Evolutionary conservation across 306 rosid genomes (phyloP).

Genomic region (Citrullus mucosospermus): DNA sequence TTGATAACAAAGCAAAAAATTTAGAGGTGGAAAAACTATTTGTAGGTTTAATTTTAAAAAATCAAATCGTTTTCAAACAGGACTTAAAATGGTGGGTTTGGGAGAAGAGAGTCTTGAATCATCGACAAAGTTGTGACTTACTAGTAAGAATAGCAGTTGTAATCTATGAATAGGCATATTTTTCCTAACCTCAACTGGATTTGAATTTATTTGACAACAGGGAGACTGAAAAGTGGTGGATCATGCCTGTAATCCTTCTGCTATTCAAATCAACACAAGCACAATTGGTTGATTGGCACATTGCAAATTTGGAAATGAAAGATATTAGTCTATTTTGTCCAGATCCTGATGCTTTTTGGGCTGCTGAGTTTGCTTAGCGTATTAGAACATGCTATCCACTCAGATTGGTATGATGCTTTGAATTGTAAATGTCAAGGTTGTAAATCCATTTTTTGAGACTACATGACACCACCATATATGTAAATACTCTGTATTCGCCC

Average conservation of each 20-base stretch:
- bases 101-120: no score
- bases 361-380: conserved; percentile 44
- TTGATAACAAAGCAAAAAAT: no score
- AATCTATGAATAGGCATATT: neutral
- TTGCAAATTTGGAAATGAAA: conserved; percentile 76
- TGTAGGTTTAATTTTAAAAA: no score
- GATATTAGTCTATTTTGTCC: conserved; percentile 78
- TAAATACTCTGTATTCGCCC: neutral
- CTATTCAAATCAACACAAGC: conserved; percentile 66
- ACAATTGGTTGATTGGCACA: conserved; percentile 82
- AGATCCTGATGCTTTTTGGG: conserved; percentile 93
- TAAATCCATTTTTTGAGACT: conserved; percentile 6
- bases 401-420: neutral
- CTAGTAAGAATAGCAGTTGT: neutral
- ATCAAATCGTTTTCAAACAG: no score
- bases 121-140: neutral
- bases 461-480: neutral
- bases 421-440: conserved; percentile 6
- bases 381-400: neutral
- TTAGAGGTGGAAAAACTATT: no score
- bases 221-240: conserved; percentile 91
- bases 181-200: neutral
- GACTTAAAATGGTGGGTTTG: no score
- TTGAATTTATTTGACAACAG: conserved; percentile 33
- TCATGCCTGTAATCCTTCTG: conserved; percentile 72